Evolutionary conservation across 106 monocot species (phyloP).

Genomic region (Dioscorea alata): DNA sequence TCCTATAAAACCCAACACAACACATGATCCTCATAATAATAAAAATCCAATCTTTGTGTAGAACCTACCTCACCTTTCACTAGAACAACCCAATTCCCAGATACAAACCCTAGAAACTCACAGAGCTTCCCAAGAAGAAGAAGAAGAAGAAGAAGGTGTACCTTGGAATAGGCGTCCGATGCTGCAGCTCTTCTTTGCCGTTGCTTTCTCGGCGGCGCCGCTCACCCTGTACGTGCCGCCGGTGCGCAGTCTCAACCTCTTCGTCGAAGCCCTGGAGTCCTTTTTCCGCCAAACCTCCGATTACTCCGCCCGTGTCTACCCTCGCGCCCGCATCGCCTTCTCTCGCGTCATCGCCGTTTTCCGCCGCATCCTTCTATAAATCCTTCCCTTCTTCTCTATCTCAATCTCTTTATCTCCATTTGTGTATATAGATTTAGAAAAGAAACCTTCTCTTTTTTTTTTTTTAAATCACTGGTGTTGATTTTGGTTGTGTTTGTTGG

Average conservation of each 20-base stretch:
- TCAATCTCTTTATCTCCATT: background rate
- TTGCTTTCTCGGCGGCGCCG: conserved; percentile 91
- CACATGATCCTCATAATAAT: no score
- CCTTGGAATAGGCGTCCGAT: conserved; percentile 15
- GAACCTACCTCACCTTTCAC: no score
- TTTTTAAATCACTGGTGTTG: background rate
- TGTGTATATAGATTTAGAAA: background rate
- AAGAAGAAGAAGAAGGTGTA: no score
- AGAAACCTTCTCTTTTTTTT: no score
- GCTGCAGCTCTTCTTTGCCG: conserved; percentile 74
- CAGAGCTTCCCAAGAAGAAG: no score
- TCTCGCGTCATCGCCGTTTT: conserved; percentile 43
- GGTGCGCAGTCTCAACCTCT: conserved; percentile 66
- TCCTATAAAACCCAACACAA: no score
- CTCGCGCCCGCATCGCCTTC: conserved; percentile 43
- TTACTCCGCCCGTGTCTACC: conserved; percentile 18
- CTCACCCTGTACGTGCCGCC: conserved; percentile 86
- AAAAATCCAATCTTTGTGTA: no score
- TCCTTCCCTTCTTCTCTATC: background rate
- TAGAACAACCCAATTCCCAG: no score
- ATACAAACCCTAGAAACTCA: no score
- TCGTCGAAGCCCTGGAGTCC: conserved; percentile 63
- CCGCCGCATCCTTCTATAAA: conserved; percentile 10
- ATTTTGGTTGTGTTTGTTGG: background rate
- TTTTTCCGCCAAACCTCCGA: conserved; percentile 36